Base-by-base conservation (phyloP, 192 early-diverging fungal species). In the Coemansia sp. region DNA sequence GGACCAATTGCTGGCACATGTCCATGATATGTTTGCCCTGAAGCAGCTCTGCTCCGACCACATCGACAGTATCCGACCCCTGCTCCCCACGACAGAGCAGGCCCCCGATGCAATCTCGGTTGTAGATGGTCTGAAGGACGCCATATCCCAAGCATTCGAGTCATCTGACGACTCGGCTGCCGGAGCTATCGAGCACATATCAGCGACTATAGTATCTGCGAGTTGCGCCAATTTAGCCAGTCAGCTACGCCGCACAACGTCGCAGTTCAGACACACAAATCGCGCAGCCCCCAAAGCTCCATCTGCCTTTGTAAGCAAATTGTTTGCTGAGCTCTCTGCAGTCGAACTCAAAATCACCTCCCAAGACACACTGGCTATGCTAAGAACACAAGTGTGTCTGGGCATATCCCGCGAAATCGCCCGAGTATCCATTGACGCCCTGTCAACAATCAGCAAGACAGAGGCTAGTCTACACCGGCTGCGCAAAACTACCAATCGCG, bases 371-470 rank as follows among this genome's bases (percentile, higher is more conserved):
- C 47, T 41, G 55, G 35, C 32, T 8, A 55, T 49, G 49, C 30
- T 81, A 60, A 66, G 78, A n/a, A 18, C 43, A 1, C 32, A 30
- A 2, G 61, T 68, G 38, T 68, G 66, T 27, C 40, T 32, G 8
- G 73, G 61, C 1, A 41, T 81, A n/a, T 72, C 78, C 27, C 41
- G 32, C 6, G 78, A 66, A 24, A 15, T 81, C 52, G 70, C 78
- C 24, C 44, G 40, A 12, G 73, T 40, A 3, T 65, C 62, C 9
- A 12, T 15, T 7, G 78, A 81, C 6, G 73, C 78, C 2, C 53
- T 81, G 66, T 66, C 70, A 11, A 72, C 78, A 9, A 68, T 81
- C 34, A 81, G 78, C 64, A 75, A 75, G 55, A 82, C 80, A 0
- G 80, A 82, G 59, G 80, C 74, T 13, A 82, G 80, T 24, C 49